A percentile compares a stretch with the other conserved stretches of the same genome.
phyloP scores from a whole-genome alignment of 352 stramenopile genomes.

The Nannochloropsis limnetica region DNA sequence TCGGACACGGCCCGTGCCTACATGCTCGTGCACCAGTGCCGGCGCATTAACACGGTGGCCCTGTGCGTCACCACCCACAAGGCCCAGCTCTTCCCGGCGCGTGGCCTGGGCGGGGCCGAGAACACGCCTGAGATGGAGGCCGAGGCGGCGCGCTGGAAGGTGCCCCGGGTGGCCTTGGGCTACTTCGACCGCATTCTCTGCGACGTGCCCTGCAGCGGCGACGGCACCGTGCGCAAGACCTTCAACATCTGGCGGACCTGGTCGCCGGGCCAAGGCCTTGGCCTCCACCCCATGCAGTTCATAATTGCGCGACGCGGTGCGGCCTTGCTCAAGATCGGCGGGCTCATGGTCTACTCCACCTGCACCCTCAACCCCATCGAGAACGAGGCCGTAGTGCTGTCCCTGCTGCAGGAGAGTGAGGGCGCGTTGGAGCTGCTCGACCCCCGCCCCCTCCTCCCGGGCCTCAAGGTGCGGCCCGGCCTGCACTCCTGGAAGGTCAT shows the following conservation, averaged over 20 bases:
- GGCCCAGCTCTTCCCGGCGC: slow-evolving; percentile 61
- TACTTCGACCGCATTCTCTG: slow-evolving; percentile 96
- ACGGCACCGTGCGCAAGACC: slow-evolving; percentile 97
- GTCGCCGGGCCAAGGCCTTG: slow-evolving; percentile 75
- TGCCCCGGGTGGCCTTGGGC: slow-evolving; percentile 33
- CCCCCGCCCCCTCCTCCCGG: slow-evolving; percentile 55
- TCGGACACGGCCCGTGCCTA: slow-evolving; percentile 87
- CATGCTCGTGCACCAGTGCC: slow-evolving; percentile 96
- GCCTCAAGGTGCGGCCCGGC: slow-evolving; percentile 72
- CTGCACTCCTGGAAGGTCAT: slow-evolving; percentile 83
- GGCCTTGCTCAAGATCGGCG: slow-evolving; percentile 76
- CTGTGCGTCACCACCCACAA: slow-evolving; percentile 89
- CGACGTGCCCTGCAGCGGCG: slow-evolving; percentile 94
- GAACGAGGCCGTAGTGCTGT: slow-evolving; percentile 96
- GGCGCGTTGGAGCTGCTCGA: slow-evolving; percentile 80
- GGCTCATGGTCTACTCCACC: slow-evolving; percentile 88
- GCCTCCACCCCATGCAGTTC: slow-evolving; percentile 85
- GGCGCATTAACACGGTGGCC: slow-evolving; percentile 81
- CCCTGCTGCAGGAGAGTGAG: slow-evolving; percentile 79
- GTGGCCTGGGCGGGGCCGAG: not conserved
- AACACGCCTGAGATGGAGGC: slow-evolving; percentile 9
- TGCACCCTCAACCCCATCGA: slow-evolving; percentile 98
- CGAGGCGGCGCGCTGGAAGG: not conserved
- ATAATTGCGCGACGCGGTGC: slow-evolving; percentile 83
- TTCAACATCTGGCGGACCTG: slow-evolving; percentile 87